Evolutionary conservation across 106 monocot genomes (phyloP).

Genomic region (Vanilla planifolia): DNA sequence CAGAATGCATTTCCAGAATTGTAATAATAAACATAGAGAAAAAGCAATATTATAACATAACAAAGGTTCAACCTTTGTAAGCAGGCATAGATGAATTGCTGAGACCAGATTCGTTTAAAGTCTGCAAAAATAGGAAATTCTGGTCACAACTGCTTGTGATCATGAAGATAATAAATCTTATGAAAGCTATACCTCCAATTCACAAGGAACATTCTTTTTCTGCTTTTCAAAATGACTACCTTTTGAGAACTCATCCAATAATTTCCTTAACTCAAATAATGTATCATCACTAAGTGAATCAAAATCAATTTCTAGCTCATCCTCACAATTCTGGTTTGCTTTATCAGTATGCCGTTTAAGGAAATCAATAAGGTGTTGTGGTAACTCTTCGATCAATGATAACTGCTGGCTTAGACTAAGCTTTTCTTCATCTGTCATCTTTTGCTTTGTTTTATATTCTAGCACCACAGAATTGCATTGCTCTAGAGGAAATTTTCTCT

Average conservation of each 20-base stretch:
- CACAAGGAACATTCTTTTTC: slow-evolving; percentile 39
- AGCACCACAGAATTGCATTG: slow-evolving; percentile 5
- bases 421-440: slow-evolving; percentile 61
- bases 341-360: slow-evolving; percentile 34
- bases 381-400: slow-evolving; percentile 48
- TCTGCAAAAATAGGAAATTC: slow-evolving; percentile 27
- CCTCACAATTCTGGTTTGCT: slow-evolving; percentile 33
- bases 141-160: not conserved
- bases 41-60: not conserved
- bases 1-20: not conserved
- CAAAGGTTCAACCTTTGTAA: slow-evolving; percentile 43
- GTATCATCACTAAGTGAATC: slow-evolving; percentile 51
- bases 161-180: not conserved
- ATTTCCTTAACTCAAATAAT: slow-evolving; percentile 53
- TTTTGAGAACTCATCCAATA: slow-evolving; percentile 49
- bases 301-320: slow-evolving; percentile 86
- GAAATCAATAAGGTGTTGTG: slow-evolving; percentile 66
- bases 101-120: slow-evolving; percentile 54
- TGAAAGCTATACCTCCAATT: slow-evolving; percentile 41
- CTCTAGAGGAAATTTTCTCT: slow-evolving; percentile 35
- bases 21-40: not conserved
- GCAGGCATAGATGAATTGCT: slow-evolving; percentile 60
- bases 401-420: slow-evolving; percentile 31
- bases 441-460: slow-evolving; percentile 36
- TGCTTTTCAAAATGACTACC: slow-evolving; percentile 23